A percentile compares a stretch with the other conserved stretches of the same genome.
Conservation (phyloP, 2,329 filamentous ascomycete species). For the Scytalidium lignicola region DNA sequence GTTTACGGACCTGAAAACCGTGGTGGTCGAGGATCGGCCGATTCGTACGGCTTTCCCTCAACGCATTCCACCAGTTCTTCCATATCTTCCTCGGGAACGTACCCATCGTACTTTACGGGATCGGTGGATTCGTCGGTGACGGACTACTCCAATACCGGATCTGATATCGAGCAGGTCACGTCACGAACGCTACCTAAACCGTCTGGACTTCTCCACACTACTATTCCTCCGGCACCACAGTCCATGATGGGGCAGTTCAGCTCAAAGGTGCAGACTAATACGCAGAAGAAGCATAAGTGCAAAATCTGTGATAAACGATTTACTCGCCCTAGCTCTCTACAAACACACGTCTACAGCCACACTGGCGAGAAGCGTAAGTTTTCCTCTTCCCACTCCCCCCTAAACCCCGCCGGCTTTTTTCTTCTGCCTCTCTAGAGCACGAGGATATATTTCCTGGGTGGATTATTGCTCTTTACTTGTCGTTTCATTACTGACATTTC, state of each 20-base stretch:
- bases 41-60: slow-evolving; percentile 88
- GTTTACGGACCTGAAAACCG: slow-evolving; percentile 69
- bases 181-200: slow-evolving; percentile 82
- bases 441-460: too few relatives aligned
- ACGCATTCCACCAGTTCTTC: slow-evolving; percentile 83
- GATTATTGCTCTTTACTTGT: too few relatives aligned
- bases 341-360: slow-evolving; percentile 98
- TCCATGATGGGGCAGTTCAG: slow-evolving; percentile 99
- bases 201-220: slow-evolving; percentile 56
- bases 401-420: not conserved
- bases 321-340: slow-evolving; percentile 86
- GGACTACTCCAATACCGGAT: slow-evolving; percentile 86
- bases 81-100: slow-evolving; percentile 82
- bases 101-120: slow-evolving; percentile 77
- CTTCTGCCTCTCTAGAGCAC: too few relatives aligned
- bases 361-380: slow-evolving; percentile 93
- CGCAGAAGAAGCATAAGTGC: slow-evolving; percentile 99
- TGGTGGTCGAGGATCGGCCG: slow-evolving; percentile 65
- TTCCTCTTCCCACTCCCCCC: not conserved
- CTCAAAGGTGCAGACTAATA: slow-evolving; percentile 91
- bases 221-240: slow-evolving; percentile 74
- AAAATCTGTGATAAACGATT: slow-evolving; percentile 98
- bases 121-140: slow-evolving; percentile 81
- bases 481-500: slow-evolving; percentile 13
- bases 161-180: slow-evolving; percentile 75